phyloP scores from a whole-genome alignment of 2,329 filamentous ascomycete species.

The Paecilomyces variotii region DNA sequence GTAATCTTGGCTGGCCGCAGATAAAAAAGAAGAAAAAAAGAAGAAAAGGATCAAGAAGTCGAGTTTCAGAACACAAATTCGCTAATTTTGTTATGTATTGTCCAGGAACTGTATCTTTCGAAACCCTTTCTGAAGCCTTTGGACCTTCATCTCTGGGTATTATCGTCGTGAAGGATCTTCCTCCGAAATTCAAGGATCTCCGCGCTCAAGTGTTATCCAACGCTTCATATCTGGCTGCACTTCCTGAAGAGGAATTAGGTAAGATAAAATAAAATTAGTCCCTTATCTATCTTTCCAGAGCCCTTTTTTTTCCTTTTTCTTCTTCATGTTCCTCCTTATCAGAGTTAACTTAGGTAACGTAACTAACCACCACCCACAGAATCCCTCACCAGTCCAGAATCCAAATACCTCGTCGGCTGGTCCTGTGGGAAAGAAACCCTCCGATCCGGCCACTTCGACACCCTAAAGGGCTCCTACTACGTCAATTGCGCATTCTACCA shows the following conservation, averaged over 20 bases:
- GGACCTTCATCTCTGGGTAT: conserved; percentile 87
- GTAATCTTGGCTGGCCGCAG: neutral
- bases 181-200: conserved; percentile 61
- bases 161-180: conserved; percentile 82
- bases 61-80: neutral
- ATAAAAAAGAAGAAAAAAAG: conserved; percentile 1
- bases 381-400: conserved; percentile 33
- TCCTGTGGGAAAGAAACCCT: conserved; percentile 57
- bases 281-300: too few relatives aligned
- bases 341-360: too few relatives aligned
- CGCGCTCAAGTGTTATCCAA: conserved; percentile 72
- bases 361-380: conserved; percentile 17
- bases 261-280: conserved; percentile 5
- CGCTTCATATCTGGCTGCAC: conserved; percentile 78
- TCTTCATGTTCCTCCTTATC: neutral
- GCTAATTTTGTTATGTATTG: neutral
- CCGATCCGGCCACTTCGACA: conserved; percentile 54
- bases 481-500: conserved; percentile 53
- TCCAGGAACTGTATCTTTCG: conserved; percentile 34
- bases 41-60: neutral
- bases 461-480: conserved; percentile 57
- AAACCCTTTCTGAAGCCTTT: conserved; percentile 58
- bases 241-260: conserved; percentile 66
- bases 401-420: conserved; percentile 58
- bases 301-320: conserved; percentile 1